Conservation (phyloP, 129 eudicot genomes). For the Logfia minima region DNA sequence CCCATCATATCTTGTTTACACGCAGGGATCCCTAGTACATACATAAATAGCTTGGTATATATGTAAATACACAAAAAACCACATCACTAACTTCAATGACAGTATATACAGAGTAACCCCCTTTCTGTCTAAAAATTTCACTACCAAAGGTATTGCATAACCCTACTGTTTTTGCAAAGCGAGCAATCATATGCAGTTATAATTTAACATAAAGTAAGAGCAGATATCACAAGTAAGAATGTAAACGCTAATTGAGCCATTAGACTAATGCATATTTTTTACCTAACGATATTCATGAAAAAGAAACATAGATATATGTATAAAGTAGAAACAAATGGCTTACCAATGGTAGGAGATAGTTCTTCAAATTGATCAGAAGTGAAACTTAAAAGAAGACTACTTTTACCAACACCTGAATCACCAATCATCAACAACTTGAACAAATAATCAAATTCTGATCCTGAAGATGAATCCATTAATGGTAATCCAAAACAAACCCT, state of each 20-base stretch:
- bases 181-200: neutral
- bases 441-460: conserved; percentile 68
- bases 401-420: conserved; percentile 80
- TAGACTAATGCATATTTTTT: neutral
- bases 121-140: neutral
- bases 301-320: neutral
- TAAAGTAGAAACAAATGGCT: neutral
- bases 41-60: neutral
- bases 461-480: conserved; percentile 48
- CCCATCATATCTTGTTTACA: neutral
- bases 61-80: neutral
- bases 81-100: neutral
- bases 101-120: neutral
- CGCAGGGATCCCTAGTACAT: neutral
- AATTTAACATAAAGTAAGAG: neutral
- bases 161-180: neutral
- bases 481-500: conserved; percentile 21
- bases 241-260: neutral
- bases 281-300: neutral
- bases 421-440: conserved; percentile 80
- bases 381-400: conserved; percentile 69
- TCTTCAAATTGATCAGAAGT: conserved; percentile 75
- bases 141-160: neutral
- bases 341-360: conserved; percentile 82
- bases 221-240: neutral